Conservation (phyloP, 2,329 filamentous ascomycete species). For the Davidsoniella neocaledoniae region DNA sequence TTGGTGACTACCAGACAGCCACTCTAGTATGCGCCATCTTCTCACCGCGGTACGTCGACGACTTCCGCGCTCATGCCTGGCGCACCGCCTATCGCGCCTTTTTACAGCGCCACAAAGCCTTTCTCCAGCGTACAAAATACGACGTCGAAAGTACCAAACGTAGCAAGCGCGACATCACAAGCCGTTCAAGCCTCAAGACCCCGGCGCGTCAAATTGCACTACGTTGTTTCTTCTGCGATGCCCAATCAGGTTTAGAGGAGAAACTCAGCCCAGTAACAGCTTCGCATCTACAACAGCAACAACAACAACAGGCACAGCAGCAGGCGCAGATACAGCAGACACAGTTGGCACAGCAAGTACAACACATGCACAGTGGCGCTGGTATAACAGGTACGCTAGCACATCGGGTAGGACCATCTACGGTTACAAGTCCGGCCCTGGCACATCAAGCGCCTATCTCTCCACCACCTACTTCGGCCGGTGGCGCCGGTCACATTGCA, state of each 20-base stretch:
- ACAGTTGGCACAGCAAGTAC: no score
- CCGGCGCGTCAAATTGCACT: conserved; percentile 55
- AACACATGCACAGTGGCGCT: no score
- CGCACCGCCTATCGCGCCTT: conserved; percentile 54
- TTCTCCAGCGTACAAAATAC: conserved; percentile 60
- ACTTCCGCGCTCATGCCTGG: conserved; percentile 60
- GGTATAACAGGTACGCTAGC: not conserved
- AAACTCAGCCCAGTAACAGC: conserved; percentile 13
- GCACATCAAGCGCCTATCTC: not conserved
- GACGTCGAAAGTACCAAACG: conserved; percentile 59
- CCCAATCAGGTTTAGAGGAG: conserved; percentile 26
- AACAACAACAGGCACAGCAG: no score
- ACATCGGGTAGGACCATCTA: not conserved
- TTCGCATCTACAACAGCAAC: conserved; percentile 10
- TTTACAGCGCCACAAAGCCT: conserved; percentile 54
- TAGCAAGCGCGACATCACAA: conserved; percentile 43
- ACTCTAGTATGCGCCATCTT: conserved; percentile 59
- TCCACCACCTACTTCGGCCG: not conserved
- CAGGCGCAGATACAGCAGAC: no score
- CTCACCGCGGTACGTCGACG: conserved; percentile 59
- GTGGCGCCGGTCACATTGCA: not conserved
- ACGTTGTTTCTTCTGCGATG: conserved; percentile 61
- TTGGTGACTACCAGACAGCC: conserved; percentile 63
- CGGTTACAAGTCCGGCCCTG: not conserved
- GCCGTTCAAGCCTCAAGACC: conserved; percentile 41